These are phyloP conservation scores for Metarhizium guizhouense DNA, from an alignment of 2,329 filamentous ascomycete species.

Conservation along the genomic window DNA sequence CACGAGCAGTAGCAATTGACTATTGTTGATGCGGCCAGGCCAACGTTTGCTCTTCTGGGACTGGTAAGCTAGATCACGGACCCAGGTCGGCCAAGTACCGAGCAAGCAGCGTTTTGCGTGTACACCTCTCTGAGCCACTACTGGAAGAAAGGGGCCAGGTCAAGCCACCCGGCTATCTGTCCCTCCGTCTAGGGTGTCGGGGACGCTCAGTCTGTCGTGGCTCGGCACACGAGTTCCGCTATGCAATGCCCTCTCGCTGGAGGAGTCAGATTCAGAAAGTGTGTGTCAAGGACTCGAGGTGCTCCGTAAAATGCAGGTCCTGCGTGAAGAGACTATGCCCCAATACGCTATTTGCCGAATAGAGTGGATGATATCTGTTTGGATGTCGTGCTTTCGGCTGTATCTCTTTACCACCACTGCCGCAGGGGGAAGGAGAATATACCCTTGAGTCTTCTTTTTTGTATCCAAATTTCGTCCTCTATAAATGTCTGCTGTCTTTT, in stretches of 20 bases:
- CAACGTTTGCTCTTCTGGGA: no score
- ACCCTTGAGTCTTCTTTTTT: not conserved
- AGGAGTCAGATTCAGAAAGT: no score
- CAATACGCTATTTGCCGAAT: no score
- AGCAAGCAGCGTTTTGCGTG: not conserved
- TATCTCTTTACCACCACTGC: no score
- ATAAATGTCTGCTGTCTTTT: not conserved
- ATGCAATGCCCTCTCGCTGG: not conserved
- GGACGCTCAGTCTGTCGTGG: not conserved
- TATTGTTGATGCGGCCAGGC: not conserved
- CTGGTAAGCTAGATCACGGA: not conserved
- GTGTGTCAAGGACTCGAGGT: no score
- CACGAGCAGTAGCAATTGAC: not conserved
- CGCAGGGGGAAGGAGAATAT: no score
- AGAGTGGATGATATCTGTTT: no score
- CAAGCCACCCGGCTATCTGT: not conserved
- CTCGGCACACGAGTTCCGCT: not conserved
- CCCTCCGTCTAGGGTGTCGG: not conserved
- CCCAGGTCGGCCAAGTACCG: slow-evolving; percentile 1
- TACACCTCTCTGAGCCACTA: not conserved
- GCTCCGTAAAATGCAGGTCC: no score
- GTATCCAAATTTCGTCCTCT: not conserved
- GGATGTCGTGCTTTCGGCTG: no score
- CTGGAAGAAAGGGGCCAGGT: not conserved
- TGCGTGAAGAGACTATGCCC: no score